Evolutionary conservation across 805 yeast genomes (phyloP), one percentile per base, ranked within the genome.

Genomic region (Hanseniaspora clermontiae): DNA sequence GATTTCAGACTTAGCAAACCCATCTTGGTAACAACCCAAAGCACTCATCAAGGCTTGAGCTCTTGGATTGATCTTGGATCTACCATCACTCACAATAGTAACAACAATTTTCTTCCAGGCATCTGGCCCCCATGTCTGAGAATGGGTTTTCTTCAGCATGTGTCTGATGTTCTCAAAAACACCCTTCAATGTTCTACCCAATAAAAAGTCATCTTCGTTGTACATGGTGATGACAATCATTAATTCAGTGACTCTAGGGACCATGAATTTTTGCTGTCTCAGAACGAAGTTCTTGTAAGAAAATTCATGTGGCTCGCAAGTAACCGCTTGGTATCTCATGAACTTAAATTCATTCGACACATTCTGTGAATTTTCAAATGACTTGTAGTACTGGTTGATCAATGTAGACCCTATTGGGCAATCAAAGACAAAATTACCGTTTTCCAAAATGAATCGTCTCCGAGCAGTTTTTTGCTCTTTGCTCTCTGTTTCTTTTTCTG

Each of bases 21-120:
- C 97, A 59, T 89, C 97, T 70, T 93, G 98, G 67, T 83, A 91
- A 43, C 85, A 84, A 27, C 98, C 98, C 55, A 91, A 68, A 1
- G 95, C 86, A 14, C 93, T 84, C 66, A 91, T 73, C 34, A 91
- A 73, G 9, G 90, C 89, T 64, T 82, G 79, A 0, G 96, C 78
- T 50, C 90, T 76, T 48, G 85, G 85, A 67, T 87, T 77, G 58
- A 91, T 80, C 62, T 89, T 87, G 14, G 81, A 78, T 64, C 97
- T 81, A 59, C 98, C 98, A 71, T 91, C 98, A 59, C 90, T 84
- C 14, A 91, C 90, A 34, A 91, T 79, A 61, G 87, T 80, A 19
- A 93, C 93, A 11, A 88, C 96, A 37, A 91, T 81, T 65, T 88
- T 91, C 63, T 90, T 88, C 97, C 97, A 91, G 0, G 95, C 81